Evolutionary conservation across 2,329 filamentous ascomycete genomes (phyloP).

Genomic region (Cadophora gregata): DNA sequence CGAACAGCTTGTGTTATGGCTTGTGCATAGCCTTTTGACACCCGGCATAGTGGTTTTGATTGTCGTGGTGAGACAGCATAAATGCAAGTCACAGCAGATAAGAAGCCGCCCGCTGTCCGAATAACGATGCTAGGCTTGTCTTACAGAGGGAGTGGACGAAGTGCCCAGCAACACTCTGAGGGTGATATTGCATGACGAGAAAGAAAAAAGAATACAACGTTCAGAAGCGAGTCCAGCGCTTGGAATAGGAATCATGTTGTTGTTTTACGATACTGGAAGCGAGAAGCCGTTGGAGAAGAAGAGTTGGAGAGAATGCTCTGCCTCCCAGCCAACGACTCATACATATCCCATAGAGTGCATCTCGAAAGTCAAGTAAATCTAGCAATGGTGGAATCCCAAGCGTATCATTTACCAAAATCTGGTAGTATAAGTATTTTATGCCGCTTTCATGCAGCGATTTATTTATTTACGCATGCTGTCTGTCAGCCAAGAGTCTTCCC

Average conservation of each 20-base stretch:
- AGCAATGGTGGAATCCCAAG: neutral
- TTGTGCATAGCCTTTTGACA: slow-evolving; percentile 6
- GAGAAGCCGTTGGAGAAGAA: neutral
- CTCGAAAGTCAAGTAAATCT: no score
- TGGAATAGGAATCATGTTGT: neutral
- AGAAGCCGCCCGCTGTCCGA: slow-evolving; percentile 12
- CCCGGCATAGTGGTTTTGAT: slow-evolving; percentile 15
- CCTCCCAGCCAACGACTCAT: neutral
- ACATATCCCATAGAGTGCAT: neutral
- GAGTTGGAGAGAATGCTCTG: neutral
- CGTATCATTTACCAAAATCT: neutral
- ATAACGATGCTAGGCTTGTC: neutral
- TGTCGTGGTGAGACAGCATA: slow-evolving; percentile 8
- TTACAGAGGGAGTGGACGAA: neutral
- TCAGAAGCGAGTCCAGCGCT: neutral
- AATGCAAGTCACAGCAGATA: slow-evolving; percentile 2
- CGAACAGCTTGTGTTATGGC: neutral
- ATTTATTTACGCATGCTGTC: neutral
- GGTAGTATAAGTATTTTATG: neutral
- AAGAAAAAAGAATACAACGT: neutral
- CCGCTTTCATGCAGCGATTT: slow-evolving; percentile 4
- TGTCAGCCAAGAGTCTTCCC: slow-evolving; percentile 7
- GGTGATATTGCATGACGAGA: neutral
- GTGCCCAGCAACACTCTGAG: neutral
- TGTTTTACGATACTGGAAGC: slow-evolving; percentile 1